A percentile compares a stretch with the other conserved stretches of the same genome.
Evolutionary conservation across 202 grass and related monocot genomes (phyloP).

Genomic region (Brachypodium distachyon): DNA sequence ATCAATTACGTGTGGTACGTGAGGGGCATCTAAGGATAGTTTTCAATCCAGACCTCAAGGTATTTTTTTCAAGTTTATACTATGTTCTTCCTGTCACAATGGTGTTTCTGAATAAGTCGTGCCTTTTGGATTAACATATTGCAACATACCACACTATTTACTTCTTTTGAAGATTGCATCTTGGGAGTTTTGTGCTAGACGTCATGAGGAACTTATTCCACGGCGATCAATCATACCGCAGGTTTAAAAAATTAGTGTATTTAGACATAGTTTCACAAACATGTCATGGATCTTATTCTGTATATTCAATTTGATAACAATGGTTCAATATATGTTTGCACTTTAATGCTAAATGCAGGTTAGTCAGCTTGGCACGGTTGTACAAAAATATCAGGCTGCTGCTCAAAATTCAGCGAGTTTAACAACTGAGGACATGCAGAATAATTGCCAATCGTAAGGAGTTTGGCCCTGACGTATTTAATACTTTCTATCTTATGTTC

Average conservation of each 20-base stretch:
- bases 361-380: constrained; percentile 72
- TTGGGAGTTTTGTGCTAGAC: constrained; percentile 92
- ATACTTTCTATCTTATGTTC: neutral
- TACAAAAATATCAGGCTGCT: constrained; percentile 76
- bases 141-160: neutral
- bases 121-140: constrained; percentile 7
- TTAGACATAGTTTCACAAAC: neutral
- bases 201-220: constrained; percentile 92
- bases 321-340: constrained; percentile 1
- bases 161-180: constrained; percentile 69
- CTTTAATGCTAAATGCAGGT: constrained; percentile 54
- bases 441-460: constrained; percentile 87
- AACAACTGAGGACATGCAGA: constrained; percentile 82
- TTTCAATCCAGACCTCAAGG: constrained; percentile 98
- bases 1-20: constrained; percentile 88
- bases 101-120: constrained; percentile 18
- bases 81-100: neutral
- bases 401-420: constrained; percentile 51
- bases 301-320: neutral
- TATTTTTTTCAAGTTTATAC: constrained; percentile 14
- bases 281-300: neutral
- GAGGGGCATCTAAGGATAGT: constrained; percentile 93
- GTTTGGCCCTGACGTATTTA: neutral
- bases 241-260: constrained; percentile 26
- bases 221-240: constrained; percentile 86